A percentile compares a stretch with the other conserved stretches of the same genome.
These are phyloP conservation scores for Mucor lusitanicus DNA, from an alignment of 371 early-diverging fungal species.

Conservation along the genomic window DNA sequence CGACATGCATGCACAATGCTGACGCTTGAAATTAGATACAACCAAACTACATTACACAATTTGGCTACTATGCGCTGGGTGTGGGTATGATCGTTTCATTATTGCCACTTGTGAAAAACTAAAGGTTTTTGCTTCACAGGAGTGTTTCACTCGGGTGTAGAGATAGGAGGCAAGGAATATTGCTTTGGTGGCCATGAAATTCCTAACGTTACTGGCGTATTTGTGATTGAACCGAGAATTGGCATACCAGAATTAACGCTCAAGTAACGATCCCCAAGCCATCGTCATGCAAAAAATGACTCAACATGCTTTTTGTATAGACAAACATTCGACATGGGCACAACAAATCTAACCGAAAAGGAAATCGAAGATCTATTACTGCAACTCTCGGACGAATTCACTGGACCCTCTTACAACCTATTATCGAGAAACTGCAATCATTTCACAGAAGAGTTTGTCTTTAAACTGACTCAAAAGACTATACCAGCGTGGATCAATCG, in stretches of 20 bases:
- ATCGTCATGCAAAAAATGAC: background rate
- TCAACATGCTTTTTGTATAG: conserved; percentile 19
- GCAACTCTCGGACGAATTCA: conserved; percentile 49
- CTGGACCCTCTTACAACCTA: conserved; percentile 54
- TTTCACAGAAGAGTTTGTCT: conserved; percentile 53
- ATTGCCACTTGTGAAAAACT: background rate
- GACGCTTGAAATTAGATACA: conserved; percentile 21
- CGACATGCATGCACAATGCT: no score
- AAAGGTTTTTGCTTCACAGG: no score
- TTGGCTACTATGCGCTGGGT: conserved; percentile 55
- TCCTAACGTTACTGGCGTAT: conserved; percentile 55
- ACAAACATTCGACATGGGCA: conserved; percentile 55
- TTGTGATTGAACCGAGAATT: conserved; percentile 51
- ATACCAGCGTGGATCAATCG: conserved; percentile 62
- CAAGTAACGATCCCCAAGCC: conserved; percentile 34
- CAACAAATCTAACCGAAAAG: conserved; percentile 39
- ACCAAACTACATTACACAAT: conserved; percentile 39
- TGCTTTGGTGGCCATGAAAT: conserved; percentile 62
- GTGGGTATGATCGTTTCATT: conserved; percentile 29
- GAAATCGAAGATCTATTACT: conserved; percentile 48
- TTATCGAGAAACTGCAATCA: conserved; percentile 65
- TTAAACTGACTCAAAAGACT: conserved; percentile 40
- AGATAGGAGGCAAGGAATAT: conserved; percentile 54
- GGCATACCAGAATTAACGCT: conserved; percentile 55
- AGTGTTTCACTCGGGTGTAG: conserved; percentile 61